Evolutionary conservation across 2,329 filamentous ascomycete genomes (phyloP), one percentile per base, ranked within the genome.

Genomic region (Ophiostoma sp.): DNA sequence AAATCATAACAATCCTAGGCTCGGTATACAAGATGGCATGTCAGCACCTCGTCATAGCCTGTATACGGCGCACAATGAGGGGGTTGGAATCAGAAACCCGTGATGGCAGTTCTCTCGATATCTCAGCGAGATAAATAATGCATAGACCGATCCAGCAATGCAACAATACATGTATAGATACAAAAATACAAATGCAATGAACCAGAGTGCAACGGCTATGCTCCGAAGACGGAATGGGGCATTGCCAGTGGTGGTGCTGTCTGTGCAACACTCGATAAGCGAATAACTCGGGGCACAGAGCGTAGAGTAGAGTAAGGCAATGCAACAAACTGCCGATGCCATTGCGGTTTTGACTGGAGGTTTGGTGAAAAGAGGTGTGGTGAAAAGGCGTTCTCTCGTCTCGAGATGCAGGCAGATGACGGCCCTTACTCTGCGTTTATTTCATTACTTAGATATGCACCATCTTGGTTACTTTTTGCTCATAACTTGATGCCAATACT

Each of bases 231-330:
- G 68, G 68, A 54, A 67, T 69, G 70, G 69, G 70, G 70, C 70
- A 67, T 65, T 44, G 69, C 65, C 33, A 39, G 70, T 64, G 48
- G 27, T 44, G 54, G 35, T 62, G 27, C 33, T 68, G 44, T 60
- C 39, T 69, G 70, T 71, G 48, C 68, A 36, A 71, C 67, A 69
- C 68, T 44, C 70, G 70, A 66, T 69, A 71, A 71, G 70, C 70
- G 70, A 71, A 71, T 71, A 69, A 68, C 35, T 15, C 31, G 62
- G 70, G 52, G 17, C 44, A 48, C 20, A n/a, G 44, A n/a, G 7
- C 44, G 44, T 7, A 48, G 39, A 20, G 17, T 31, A n/a, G 44
- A 4, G 20, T 10, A 44, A 8, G 41, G 41, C 13, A 17, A 17
- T 20, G 44, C 17, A 48, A n/a, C 20, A 48, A 48, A 44, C 4